phyloP scores from a whole-genome alignment of 345 rosid species.

The Salix suchowensis region DNA sequence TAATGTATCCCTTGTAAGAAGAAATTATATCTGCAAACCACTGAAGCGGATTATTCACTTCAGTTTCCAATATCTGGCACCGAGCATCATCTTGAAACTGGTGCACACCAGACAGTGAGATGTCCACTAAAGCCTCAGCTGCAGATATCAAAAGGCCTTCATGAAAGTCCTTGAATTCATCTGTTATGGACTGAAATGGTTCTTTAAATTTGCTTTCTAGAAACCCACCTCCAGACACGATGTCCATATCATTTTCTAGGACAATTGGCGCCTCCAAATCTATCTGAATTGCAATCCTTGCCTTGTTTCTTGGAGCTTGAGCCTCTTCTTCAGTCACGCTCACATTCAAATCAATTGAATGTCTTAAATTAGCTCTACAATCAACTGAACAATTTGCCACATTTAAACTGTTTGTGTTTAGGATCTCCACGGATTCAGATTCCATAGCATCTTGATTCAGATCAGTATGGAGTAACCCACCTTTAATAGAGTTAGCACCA shows the following conservation, averaged over 20 bases:
- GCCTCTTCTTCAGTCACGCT: conserved; percentile 37
- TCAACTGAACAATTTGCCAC: conserved; percentile 7
- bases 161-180: conserved; percentile 15
- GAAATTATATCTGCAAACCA: conserved; percentile 63
- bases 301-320: conserved; percentile 26
- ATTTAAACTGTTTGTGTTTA: background rate
- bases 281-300: conserved; percentile 35
- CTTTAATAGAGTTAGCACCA: conserved; percentile 9
- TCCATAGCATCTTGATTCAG: conserved; percentile 9
- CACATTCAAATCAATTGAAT: conserved; percentile 60
- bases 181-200: conserved; percentile 13
- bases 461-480: conserved; percentile 13
- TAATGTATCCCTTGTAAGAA: conserved; percentile 17
- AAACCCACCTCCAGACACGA: conserved; percentile 18
- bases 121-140: conserved; percentile 61
- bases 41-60: conserved; percentile 35
- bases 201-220: conserved; percentile 21
- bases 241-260: conserved; percentile 24
- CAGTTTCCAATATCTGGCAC: conserved; percentile 10
- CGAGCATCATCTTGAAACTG: conserved; percentile 9
- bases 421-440: conserved; percentile 16
- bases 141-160: conserved; percentile 32
- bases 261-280: conserved; percentile 57
- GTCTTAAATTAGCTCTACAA: conserved; percentile 23
- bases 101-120: conserved; percentile 35